Evolutionary conservation across 2,329 filamentous ascomycete species (phyloP).

Genomic region (Verticillium alfalfae): DNA sequence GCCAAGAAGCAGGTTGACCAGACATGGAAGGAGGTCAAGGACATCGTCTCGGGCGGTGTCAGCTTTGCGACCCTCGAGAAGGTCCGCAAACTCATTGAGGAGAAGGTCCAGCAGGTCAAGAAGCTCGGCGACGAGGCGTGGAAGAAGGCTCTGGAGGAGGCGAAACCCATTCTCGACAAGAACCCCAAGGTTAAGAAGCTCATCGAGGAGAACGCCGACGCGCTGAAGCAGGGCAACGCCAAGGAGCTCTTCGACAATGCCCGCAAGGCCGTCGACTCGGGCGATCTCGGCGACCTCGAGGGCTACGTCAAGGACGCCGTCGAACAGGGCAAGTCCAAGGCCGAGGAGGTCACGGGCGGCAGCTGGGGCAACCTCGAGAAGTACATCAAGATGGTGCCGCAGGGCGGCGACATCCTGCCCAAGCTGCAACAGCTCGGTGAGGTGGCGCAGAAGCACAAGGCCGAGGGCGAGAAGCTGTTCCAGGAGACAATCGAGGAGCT

Average conservation of each 20-base stretch:
- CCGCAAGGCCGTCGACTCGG: conserved; percentile 55
- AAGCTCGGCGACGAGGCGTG: conserved; percentile 67
- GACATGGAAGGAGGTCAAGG: conserved; percentile 62
- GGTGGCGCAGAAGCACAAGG: conserved; percentile 60
- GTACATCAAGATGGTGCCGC: conserved; percentile 61
- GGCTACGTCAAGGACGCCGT: conserved; percentile 51
- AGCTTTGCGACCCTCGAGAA: conserved; percentile 46
- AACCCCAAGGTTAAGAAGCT: conserved; percentile 70
- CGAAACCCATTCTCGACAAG: conserved; percentile 69
- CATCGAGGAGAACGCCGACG: conserved; percentile 63
- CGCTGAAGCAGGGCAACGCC: conserved; percentile 62
- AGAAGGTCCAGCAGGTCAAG: conserved; percentile 63
- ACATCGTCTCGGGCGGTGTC: conserved; percentile 58
- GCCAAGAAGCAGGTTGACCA: conserved; percentile 71
- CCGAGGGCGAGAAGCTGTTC: conserved; percentile 64
- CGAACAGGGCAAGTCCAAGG: conserved; percentile 51
- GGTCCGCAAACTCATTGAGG: conserved; percentile 58
- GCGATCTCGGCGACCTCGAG: conserved; percentile 53
- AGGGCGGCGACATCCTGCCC: conserved; percentile 57
- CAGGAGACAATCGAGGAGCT: conserved; percentile 66
- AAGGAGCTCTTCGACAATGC: conserved; percentile 58
- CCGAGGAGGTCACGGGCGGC: conserved; percentile 21
- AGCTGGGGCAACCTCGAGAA: conserved; percentile 48
- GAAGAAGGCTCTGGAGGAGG: conserved; percentile 65
- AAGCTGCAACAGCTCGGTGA: conserved; percentile 62